Conservation (phyloP, 2,329 filamentous ascomycete genomes). For the Colletotrichum simmondsii region DNA sequence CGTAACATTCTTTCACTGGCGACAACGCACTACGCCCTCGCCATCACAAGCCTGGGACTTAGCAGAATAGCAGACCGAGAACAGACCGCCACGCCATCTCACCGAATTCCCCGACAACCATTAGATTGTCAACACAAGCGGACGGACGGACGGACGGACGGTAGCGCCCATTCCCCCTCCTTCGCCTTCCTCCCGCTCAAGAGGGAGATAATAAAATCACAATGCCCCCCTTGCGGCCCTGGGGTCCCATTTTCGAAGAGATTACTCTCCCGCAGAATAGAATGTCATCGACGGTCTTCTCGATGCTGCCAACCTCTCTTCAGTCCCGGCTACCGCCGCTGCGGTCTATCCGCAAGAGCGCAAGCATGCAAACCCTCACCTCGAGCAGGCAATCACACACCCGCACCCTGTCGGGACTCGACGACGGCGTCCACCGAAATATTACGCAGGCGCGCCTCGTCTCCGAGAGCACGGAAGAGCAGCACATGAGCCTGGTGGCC, state of each 20-base stretch:
- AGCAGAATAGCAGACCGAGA: neutral
- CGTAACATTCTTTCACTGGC: constrained; percentile 15
- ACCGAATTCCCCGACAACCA: constrained; percentile 16
- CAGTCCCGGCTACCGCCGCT: constrained; percentile 62
- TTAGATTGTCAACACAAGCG: constrained; percentile 18
- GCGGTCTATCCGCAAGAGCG: constrained; percentile 57
- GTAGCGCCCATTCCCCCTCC: neutral
- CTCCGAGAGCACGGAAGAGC: constrained; percentile 30
- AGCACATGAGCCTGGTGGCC: constrained; percentile 27
- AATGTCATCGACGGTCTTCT: constrained; percentile 60
- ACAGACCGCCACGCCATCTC: constrained; percentile 22
- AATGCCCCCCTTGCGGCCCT: constrained; percentile 34
- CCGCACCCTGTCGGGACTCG: constrained; percentile 29
- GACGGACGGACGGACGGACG: constrained; percentile 2
- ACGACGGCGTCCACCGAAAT: constrained; percentile 21
- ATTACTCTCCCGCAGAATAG: constrained; percentile 45
- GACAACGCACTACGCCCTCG: neutral
- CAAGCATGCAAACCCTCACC: constrained; percentile 42
- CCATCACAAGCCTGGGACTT: constrained; percentile 7
- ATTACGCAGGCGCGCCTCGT: constrained; percentile 19
- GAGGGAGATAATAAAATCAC: constrained; percentile 11
- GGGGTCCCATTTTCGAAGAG: constrained; percentile 40
- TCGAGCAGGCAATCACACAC: constrained; percentile 24
- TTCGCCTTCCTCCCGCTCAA: neutral
- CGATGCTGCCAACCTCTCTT: constrained; percentile 63